Conservation (phyloP, 2,329 filamentous ascomycete species). For the Monilinia laxa region DNA sequence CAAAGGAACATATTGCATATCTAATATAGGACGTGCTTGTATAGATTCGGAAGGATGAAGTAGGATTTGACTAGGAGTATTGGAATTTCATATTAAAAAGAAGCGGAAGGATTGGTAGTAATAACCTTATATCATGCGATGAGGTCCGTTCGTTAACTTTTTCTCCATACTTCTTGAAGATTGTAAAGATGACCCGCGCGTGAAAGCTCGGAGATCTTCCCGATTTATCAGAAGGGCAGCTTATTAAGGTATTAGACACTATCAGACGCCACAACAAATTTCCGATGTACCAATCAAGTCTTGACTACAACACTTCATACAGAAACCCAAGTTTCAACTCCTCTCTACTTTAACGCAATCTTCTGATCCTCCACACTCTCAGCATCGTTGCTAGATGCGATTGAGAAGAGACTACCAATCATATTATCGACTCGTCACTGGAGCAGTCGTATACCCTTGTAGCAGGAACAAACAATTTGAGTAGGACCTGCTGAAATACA, state of each 20-base stretch:
- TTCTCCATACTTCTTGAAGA: constrained; percentile 6
- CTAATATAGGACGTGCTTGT: neutral
- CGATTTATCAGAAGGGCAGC: constrained; percentile 5
- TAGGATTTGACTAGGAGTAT: neutral
- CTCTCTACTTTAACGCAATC: neutral
- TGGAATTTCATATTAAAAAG: constrained; percentile 10
- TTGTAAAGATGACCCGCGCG: neutral
- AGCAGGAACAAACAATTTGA: constrained; percentile 1
- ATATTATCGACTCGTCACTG: neutral
- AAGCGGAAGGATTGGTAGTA: constrained; percentile 3
- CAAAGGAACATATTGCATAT: neutral
- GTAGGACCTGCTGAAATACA: neutral
- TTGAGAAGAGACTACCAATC: too few species aligned
- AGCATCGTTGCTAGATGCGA: neutral
- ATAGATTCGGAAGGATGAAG: neutral
- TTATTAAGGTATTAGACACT: neutral
- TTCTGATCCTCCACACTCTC: constrained; percentile 15
- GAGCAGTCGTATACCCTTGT: neutral
- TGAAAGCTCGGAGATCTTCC: constrained; percentile 14
- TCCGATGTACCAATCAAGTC: constrained; percentile 11
- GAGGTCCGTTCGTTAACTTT: neutral
- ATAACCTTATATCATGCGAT: neutral
- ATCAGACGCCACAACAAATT: constrained; percentile 18
- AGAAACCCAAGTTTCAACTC: constrained; percentile 14
- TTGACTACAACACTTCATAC: neutral